Percentiles rank a stretch among this genome's conserved stretches.
These are phyloP conservation scores for Ascochyta clinopodiicola DNA, from an alignment of 2,329 filamentous ascomycete genomes.

Conservation along the genomic window DNA sequence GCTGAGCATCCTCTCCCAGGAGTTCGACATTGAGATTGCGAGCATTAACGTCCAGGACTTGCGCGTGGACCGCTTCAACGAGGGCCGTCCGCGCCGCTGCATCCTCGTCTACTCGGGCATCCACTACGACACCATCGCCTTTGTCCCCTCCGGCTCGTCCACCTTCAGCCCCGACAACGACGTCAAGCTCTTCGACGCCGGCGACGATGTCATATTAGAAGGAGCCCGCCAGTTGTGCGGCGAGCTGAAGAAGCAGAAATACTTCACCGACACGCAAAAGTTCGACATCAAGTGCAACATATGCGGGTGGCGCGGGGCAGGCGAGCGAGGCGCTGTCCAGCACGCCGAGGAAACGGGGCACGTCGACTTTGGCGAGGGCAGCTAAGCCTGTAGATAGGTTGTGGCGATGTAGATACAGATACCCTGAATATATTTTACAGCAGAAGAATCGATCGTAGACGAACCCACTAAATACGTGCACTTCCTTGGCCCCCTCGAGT, in stretches of 20 bases:
- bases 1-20: constrained; percentile 80
- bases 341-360: constrained; percentile 67
- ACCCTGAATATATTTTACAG: too few relatives aligned
- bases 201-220: constrained; percentile 61
- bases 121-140: constrained; percentile 88
- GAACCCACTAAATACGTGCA: too few relatives aligned
- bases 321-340: constrained; percentile 66
- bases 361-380: constrained; percentile 41
- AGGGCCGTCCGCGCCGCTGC: constrained; percentile 69
- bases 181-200: constrained; percentile 72
- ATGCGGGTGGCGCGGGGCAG: constrained; percentile 72
- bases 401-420: too few relatives aligned
- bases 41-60: constrained; percentile 79
- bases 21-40: constrained; percentile 85
- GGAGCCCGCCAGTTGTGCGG: constrained; percentile 63
- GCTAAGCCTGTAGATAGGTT: background rate
- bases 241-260: constrained; percentile 73
- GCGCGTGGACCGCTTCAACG: constrained; percentile 78
- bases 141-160: constrained; percentile 66
- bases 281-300: constrained; percentile 80
- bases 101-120: constrained; percentile 90
- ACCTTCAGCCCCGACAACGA: constrained; percentile 75
- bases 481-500: too few relatives aligned
- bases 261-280: constrained; percentile 86
- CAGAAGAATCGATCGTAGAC: too few relatives aligned